Conservation (phyloP, 805 yeast species). For the Lipomyces orientalis region DNA sequence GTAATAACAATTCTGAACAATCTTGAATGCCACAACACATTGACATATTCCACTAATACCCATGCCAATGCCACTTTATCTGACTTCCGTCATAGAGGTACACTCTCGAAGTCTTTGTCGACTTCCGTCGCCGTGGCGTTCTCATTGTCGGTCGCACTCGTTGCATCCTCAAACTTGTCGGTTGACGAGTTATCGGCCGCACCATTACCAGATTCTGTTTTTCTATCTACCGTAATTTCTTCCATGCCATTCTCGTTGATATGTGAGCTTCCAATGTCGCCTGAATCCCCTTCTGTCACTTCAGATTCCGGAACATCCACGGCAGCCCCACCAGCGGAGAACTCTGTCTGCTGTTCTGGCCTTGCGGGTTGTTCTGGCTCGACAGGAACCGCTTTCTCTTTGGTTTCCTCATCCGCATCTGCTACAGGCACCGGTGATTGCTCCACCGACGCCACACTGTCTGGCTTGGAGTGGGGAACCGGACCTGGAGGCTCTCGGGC, state of each 20-base stretch:
- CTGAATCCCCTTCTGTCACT: background rate
- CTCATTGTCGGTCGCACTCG: conserved; percentile 15
- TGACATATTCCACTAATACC: background rate
- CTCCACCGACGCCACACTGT: conserved; percentile 6
- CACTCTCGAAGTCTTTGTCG: conserved; percentile 23
- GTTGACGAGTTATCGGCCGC: conserved; percentile 12
- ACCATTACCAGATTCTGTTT: background rate
- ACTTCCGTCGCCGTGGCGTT: background rate
- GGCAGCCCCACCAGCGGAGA: background rate
- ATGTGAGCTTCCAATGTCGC: conserved; percentile 9
- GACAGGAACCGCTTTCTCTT: conserved; percentile 1
- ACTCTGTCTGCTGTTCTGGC: background rate
- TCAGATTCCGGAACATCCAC: conserved; percentile 12
- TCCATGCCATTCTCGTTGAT: background rate
- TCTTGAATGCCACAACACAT: background rate
- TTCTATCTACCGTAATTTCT: background rate
- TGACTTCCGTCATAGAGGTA: conserved; percentile 4
- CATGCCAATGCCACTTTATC: conserved; percentile 7
- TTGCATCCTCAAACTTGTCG: conserved; percentile 26
- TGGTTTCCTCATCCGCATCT: background rate
- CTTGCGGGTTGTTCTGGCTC: background rate
- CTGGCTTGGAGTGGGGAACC: conserved; percentile 8
- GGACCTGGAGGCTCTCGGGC: background rate
- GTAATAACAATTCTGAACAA: background rate
- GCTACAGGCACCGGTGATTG: background rate